These are phyloP conservation scores for Pseudofabraea citricarpa DNA, from an alignment of 2,329 filamentous ascomycete genomes.

Conservation along the genomic window DNA sequence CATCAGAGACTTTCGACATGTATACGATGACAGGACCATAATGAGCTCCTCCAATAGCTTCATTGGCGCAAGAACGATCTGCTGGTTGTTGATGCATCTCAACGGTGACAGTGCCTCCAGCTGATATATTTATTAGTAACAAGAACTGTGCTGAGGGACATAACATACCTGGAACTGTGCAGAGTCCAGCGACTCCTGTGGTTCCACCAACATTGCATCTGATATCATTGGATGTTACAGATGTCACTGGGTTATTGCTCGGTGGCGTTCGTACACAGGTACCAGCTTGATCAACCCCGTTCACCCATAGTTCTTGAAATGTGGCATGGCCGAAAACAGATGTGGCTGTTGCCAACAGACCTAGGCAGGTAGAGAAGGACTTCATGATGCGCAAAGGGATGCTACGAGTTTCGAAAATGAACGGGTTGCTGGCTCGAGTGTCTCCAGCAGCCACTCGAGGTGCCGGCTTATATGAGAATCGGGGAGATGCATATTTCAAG, in stretches of 20 bases:
- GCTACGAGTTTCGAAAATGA: neutral
- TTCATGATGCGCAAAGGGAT: conserved; percentile 11
- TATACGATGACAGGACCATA: conserved; percentile 50
- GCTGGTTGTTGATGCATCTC: conserved; percentile 53
- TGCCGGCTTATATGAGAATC: too few species aligned
- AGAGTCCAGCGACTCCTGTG: conserved; percentile 29
- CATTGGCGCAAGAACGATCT: conserved; percentile 39
- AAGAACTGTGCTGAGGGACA: neutral
- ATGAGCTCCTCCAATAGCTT: conserved; percentile 50
- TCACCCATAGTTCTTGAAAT: conserved; percentile 46
- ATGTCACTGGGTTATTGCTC: conserved; percentile 46
- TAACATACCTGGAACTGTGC: conserved; percentile 11
- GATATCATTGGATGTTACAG: conserved; percentile 43
- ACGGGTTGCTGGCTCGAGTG: neutral
- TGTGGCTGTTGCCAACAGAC: conserved; percentile 23
- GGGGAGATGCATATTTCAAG: too few species aligned
- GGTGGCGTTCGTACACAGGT: conserved; percentile 43
- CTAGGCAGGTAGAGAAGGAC: conserved; percentile 7
- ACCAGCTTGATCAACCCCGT: conserved; percentile 38
- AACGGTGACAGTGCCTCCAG: conserved; percentile 43
- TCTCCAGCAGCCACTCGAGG: neutral
- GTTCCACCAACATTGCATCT: conserved; percentile 41
- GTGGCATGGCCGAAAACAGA: conserved; percentile 40
- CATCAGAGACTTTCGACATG: conserved; percentile 43
- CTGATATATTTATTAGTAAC: conserved; percentile 2